Evolutionary conservation across 805 yeast genomes (phyloP).

Genomic region (Lipomyces starkeyi): DNA sequence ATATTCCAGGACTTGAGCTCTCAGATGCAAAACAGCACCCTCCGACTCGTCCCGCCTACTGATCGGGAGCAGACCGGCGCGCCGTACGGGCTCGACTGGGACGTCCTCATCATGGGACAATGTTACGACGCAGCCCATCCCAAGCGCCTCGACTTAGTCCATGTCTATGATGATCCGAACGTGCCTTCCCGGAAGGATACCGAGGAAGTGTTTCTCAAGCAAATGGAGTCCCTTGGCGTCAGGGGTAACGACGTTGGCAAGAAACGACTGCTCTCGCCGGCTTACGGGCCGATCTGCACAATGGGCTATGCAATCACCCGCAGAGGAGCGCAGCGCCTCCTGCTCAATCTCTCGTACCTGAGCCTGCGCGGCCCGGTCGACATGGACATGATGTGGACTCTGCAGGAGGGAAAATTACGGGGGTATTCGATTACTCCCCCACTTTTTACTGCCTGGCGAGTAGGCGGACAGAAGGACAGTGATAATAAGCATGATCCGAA

Average conservation of each 20-base stretch:
- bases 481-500: conserved; percentile 14
- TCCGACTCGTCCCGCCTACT: conserved; percentile 2
- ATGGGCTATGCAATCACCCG: conserved; percentile 33
- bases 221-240: conserved; percentile 17
- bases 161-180: conserved; percentile 18
- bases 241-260: conserved; percentile 14
- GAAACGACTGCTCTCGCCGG: conserved; percentile 21
- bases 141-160: conserved; percentile 17
- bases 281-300: conserved; percentile 27
- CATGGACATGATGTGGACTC: conserved; percentile 14
- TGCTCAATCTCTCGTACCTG: conserved; percentile 24
- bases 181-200: conserved; percentile 16
- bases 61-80: conserved; percentile 14
- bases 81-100: conserved; percentile 21
- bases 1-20: neutral
- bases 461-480: conserved; percentile 27
- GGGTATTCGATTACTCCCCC: conserved; percentile 26
- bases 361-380: conserved; percentile 28
- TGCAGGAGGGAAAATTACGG: conserved; percentile 21
- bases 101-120: conserved; percentile 18
- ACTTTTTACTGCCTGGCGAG: conserved; percentile 19
- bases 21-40: conserved; percentile 14
- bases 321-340: conserved; percentile 32
- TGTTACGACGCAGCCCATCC: conserved; percentile 24
- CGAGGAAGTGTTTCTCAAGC: neutral